Evolutionary conservation across 441 rosid genomes (phyloP).

Genomic region (Erysimum pusillum): DNA sequence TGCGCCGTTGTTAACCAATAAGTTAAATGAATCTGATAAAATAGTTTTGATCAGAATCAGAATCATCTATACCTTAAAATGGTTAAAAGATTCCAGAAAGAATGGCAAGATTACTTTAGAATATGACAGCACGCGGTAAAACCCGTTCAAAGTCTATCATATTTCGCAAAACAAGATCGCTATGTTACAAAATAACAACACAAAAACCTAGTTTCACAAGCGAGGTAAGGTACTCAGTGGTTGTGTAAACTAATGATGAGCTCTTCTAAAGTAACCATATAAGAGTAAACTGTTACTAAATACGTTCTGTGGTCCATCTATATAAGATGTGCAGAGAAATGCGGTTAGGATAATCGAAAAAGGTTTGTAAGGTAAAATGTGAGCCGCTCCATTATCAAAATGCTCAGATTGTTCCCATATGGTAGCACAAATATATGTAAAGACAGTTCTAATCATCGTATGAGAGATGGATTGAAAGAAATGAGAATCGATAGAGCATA

Average conservation of each 20-base stretch:
- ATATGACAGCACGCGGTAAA: background rate
- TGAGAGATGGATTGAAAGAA: background rate
- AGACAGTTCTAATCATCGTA: background rate
- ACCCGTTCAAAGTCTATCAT: slow-evolving; percentile 6
- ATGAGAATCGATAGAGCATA: slow-evolving; percentile 47
- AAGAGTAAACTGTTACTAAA: background rate
- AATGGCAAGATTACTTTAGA: background rate
- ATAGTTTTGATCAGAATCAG: background rate
- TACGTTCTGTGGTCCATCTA: background rate
- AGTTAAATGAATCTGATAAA: slow-evolving; percentile 90
- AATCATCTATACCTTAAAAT: slow-evolving; percentile 20
- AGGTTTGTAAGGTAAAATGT: background rate
- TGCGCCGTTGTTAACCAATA: slow-evolving; percentile 89
- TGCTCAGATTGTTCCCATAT: background rate
- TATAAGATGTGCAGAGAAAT: slow-evolving; percentile 1
- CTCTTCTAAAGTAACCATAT: background rate
- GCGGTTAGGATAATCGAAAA: background rate
- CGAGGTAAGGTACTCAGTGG: slow-evolving; percentile 1
- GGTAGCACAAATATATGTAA: background rate
- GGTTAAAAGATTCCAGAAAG: slow-evolving; percentile 4
- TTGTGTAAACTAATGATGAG: background rate
- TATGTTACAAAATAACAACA: background rate
- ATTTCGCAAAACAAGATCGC: background rate
- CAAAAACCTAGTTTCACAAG: slow-evolving; percentile 19
- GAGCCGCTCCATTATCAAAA: background rate